Base-by-base conservation (phyloP, 192 early-diverging fungal species). In the Coemansia sp. region DNA sequence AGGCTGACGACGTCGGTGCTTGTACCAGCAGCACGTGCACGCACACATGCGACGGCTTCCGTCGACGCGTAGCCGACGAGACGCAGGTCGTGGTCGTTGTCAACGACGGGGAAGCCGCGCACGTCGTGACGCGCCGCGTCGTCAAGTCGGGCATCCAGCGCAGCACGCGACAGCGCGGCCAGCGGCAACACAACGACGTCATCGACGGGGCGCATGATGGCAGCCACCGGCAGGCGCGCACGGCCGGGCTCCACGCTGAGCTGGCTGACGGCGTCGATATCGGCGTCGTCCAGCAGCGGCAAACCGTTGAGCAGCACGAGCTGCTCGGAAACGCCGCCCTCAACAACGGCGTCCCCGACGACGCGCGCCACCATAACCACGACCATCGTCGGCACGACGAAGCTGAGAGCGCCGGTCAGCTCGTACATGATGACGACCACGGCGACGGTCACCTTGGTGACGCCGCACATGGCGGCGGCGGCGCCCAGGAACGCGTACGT, bases 361-460 rank as follows among this genome's bases (percentile, higher is more conserved):
- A 86, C 77, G 39, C 87, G 85, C 9, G 89, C 88, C 9, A 90
- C 83, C 83, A 92, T 86, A 17, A 92, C 78, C 22, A 86, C 85
- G 55, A 92, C 87, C 80, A 88, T 84, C 2, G 85, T 86, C 1
- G 87, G 87, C 34, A 96, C 78, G 44, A 89, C 83, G 66, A 96
- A 99, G 13, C 90, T 91, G 21, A 99, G 72, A 1, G 95, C 92
- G 15, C 94, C 94, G 0, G 97, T 99, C 55, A 99, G 76, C 66
- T 99, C 97, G 76, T 97, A 99, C 93, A 98, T 96, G 70, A 99
- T 98, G 10, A 99, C 95, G 0, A 94, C 93, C 18, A 94, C 77
- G 21, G 89, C 88, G 4, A 92, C 78, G n/a, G 93, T 92, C 57
- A 91, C 89, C 61, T 90, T 81, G 6, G 93, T 95, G 11, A 93